Base-by-base conservation (phyloP, 768 basidiomycete species). In the Serpula lacrymans region DNA sequence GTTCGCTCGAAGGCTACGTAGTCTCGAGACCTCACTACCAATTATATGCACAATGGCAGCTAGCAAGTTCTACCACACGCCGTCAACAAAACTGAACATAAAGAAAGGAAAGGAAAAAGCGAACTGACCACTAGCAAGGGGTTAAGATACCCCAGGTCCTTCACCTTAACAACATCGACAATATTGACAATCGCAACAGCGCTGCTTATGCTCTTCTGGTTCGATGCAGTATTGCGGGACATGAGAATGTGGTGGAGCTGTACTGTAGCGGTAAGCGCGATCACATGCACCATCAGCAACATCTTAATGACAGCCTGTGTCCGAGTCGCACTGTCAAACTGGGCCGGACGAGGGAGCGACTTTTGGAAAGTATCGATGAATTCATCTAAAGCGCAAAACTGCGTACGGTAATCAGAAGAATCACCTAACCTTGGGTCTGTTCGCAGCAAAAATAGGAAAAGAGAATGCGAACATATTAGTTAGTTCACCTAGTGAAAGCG, bases 331-430 rank as follows among this genome's bases (percentile, higher is more conserved):
- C 14, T 30, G 14, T 8, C 7, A 14, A 38, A 18, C 4, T 29
- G 36, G 20, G 35, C n/a, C 11, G 30, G 37, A n/a, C 29, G 25
- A 5, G 37, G 22, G 10, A 51, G 33, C 14, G 29, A 39, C n/a
- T 14, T 20, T 14, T 65, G 66, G 38, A 77, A 65, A 2, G 52
- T 51, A 4, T 71, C 69, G 26, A 78, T 71, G 33, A 77, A 62
- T 23, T 60, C 53, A 45, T 75, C 71, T 40, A 78, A 55, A 2
- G 67, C 68, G 29, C 62, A 62, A 16, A 78, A 77, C 6, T 69
- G 67, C 11, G 60, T 54, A 18, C 61, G 61, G 40, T 75, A 75
- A 4, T 65, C 58, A 40, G 69, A 56, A 20, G 64, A 60, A 41
- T 77, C 75, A 22, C 65, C 54, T 30, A 62, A 56, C 7, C 64